Conservation (phyloP, 2,329 filamentous ascomycete species). For the Tolypocladium guangdongense region DNA sequence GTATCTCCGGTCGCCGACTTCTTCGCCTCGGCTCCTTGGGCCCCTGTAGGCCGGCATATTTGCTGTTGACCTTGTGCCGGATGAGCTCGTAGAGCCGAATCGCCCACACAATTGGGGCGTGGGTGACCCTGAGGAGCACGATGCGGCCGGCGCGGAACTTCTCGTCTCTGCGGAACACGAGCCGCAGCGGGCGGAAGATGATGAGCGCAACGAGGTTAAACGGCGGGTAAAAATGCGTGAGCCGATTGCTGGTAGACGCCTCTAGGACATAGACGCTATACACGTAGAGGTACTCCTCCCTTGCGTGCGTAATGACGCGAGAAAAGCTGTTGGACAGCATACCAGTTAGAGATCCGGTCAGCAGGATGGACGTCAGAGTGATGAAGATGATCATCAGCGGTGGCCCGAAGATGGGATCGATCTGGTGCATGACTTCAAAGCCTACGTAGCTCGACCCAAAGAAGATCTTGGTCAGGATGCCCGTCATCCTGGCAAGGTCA, state of each 20-base stretch:
- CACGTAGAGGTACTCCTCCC: slow-evolving; percentile 71
- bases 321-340: slow-evolving; percentile 68
- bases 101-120: slow-evolving; percentile 55
- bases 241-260: slow-evolving; percentile 55
- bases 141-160: slow-evolving; percentile 53
- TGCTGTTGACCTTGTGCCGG: slow-evolving; percentile 26
- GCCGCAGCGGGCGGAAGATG: slow-evolving; percentile 59
- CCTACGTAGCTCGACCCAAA: slow-evolving; percentile 68
- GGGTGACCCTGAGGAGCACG: slow-evolving; percentile 49
- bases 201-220: slow-evolving; percentile 65
- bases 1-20: slow-evolving; percentile 10
- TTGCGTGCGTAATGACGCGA: slow-evolving; percentile 50
- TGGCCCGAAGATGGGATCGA: slow-evolving; percentile 47
- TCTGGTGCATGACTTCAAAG: slow-evolving; percentile 55
- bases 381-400: slow-evolving; percentile 64
- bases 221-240: slow-evolving; percentile 60
- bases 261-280: slow-evolving; percentile 57
- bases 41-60: slow-evolving; percentile 38
- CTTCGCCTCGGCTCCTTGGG: slow-evolving; percentile 20
- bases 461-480: slow-evolving; percentile 70
- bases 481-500: slow-evolving; percentile 56
- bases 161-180: slow-evolving; percentile 53
- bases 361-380: slow-evolving; percentile 64
- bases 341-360: slow-evolving; percentile 69
- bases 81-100: slow-evolving; percentile 58